Evolutionary conservation across 169 alveolate species (phyloP).

Genomic region (Plasmodium gaboni): DNA sequence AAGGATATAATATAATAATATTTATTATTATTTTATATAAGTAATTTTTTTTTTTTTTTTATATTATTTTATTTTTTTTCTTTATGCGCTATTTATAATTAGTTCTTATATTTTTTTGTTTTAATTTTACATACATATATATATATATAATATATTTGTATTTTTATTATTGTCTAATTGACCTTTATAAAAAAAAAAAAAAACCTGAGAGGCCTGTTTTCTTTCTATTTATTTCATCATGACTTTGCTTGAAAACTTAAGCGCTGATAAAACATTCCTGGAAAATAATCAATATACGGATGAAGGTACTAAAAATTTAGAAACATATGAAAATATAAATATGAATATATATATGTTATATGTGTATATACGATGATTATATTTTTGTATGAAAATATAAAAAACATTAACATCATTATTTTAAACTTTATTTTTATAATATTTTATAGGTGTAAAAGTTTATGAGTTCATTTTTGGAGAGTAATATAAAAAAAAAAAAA

Average conservation of each 20-base stretch:
- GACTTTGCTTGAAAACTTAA: constrained; percentile 6
- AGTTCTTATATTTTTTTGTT: neutral
- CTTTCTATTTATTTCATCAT: neutral
- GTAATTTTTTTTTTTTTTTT: no score
- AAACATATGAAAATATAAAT: neutral
- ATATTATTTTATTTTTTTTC: no score
- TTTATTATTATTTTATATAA: no score
- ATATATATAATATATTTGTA: neutral
- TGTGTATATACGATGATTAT: neutral
- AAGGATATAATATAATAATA: no score
- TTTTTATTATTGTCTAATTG: neutral
- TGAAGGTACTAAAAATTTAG: constrained; percentile 19
- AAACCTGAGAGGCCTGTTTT: neutral
- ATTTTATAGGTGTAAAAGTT: constrained; percentile 21
- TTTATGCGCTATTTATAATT: no score
- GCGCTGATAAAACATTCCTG: constrained; percentile 25
- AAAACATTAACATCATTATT: no score
- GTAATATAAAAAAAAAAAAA: constrained; percentile 12
- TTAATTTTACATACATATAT: neutral
- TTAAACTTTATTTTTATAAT: neutral
- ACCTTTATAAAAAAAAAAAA: no score
- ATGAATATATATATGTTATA: neutral
- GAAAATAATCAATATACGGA: constrained; percentile 40
- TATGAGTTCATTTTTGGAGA: constrained; percentile 64
- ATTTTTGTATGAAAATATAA: neutral